Conservation (phyloP, 352 stramenopile genomes). For the Phytophthora sp. region DNA sequence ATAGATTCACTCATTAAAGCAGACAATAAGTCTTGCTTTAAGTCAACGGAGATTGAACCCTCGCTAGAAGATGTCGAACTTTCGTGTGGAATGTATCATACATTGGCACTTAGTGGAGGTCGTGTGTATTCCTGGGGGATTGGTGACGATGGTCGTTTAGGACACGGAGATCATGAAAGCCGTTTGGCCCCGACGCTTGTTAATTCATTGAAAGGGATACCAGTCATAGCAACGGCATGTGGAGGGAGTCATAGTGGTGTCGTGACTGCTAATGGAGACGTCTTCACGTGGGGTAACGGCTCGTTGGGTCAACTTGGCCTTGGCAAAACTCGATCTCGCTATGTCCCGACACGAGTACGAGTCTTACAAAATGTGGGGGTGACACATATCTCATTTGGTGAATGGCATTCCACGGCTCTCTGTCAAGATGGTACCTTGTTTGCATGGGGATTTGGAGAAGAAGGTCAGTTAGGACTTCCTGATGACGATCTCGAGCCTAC, state of each 20-base stretch:
- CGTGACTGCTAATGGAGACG: constrained; percentile 47
- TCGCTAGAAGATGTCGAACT: constrained; percentile 46
- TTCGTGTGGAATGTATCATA: constrained; percentile 65
- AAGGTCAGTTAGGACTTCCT: constrained; percentile 66
- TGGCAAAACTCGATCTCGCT: constrained; percentile 44
- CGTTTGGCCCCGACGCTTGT: constrained; percentile 47
- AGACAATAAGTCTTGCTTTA: background rate
- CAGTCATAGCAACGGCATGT: constrained; percentile 50
- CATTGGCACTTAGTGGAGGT: constrained; percentile 48
- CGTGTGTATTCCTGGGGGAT: constrained; percentile 69
- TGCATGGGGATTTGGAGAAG: constrained; percentile 75
- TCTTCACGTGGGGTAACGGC: constrained; percentile 67
- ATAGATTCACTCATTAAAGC: background rate
- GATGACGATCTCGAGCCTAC: constrained; percentile 50
- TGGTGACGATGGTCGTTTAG: constrained; percentile 69
- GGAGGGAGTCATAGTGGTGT: constrained; percentile 67
- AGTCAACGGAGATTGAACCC: constrained; percentile 10
- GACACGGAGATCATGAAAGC: constrained; percentile 54
- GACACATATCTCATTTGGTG: constrained; percentile 58
- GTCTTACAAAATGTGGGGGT: constrained; percentile 52
- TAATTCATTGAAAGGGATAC: constrained; percentile 38
- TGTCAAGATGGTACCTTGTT: constrained; percentile 60
- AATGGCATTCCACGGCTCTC: constrained; percentile 79
- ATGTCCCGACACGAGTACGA: constrained; percentile 50
- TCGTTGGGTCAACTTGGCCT: constrained; percentile 65